Evolutionary conservation across 2,329 filamentous ascomycete species (phyloP).

Genomic region (Chalaropsis ovoidea): DNA sequence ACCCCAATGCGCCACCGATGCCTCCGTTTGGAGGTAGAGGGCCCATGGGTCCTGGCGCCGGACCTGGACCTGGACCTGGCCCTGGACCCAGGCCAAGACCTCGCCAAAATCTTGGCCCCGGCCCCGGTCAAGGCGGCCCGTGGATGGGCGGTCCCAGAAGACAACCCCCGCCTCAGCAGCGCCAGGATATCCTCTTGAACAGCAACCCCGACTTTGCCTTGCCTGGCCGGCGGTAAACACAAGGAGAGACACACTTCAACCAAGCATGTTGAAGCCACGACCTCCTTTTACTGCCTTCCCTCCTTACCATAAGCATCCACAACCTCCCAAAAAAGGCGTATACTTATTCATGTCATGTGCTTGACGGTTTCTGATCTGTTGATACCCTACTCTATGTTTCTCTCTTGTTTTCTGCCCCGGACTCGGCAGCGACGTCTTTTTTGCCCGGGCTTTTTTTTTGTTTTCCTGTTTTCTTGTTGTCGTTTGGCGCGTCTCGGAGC

Average conservation of each 20-base stretch:
- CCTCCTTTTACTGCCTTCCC: neutral
- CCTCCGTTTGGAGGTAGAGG: slow-evolving; percentile 27
- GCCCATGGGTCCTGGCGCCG: neutral
- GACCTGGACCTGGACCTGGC: neutral
- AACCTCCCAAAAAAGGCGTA: neutral
- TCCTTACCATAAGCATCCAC: neutral
- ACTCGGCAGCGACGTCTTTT: slow-evolving; percentile 1
- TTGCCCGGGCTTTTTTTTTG: slow-evolving; percentile 14
- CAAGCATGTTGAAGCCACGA: neutral
- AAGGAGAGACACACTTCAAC: neutral
- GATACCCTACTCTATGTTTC: slow-evolving; percentile 19
- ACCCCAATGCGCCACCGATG: slow-evolving; percentile 42
- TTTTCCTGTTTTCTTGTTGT: neutral
- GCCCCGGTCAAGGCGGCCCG: slow-evolving; percentile 12
- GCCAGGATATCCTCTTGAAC: slow-evolving; percentile 63
- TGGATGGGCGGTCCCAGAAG: slow-evolving; percentile 31
- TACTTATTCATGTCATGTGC: neutral
- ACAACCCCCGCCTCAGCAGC: slow-evolving; percentile 40
- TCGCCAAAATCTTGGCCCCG: slow-evolving; percentile 9
- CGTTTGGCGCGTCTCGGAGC: neutral
- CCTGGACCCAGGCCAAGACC: neutral
- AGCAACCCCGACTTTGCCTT: slow-evolving; percentile 81
- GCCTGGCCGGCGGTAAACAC: slow-evolving; percentile 33
- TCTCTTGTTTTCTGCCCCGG: neutral
- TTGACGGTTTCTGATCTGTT: slow-evolving; percentile 6